Evolutionary conservation across 116 monocot genomes (phyloP), one percentile per base, ranked within the genome.

Genomic region (Posidonia oceanica): DNA sequence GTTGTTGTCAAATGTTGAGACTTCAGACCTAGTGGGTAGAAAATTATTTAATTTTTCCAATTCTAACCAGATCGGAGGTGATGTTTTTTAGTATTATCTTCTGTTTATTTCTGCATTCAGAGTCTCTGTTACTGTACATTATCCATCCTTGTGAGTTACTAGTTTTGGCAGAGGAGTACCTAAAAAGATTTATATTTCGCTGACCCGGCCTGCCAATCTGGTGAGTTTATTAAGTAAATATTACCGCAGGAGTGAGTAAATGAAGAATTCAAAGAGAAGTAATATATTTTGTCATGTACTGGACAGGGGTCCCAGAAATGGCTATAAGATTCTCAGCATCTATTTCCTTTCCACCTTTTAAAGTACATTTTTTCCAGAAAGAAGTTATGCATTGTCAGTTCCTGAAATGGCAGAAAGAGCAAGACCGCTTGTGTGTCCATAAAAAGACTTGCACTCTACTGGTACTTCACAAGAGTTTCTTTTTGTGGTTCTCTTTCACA

Each of bases 341-440:
- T 65, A 41, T 7, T 15, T 18, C 41, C 14, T 41, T 65, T 14
- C 12, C 7, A n/a, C 36, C 65, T 65, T 42, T 65, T 39, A 2
- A 65, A 65, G 65, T 65, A 65, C 65, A 65, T 41, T 65, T 53
- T 53, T 65, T 65, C 65, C n/a, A 41, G 40, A 64, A 58, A 58
- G 16, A 64, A 65, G 65, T 17, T 40, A 64, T 14, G n/a, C 64
- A 5, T 64, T 39, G 40, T 64, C 64, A 2, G 64, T 17, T 64
- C 64, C 4, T 64, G n/a, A 18, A 64, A 62, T 36, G 11, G 64
- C 38, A 64, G n/a, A 64, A 64, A 64, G 39, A 36, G 14, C 0
- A 6, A 48, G 48, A 10, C 6, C 48, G 12, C 48, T 62, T 62
- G 62, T 62, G 17, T 58, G 58, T 58, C 17, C n/a, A 18, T 58